A percentile compares a stretch with the other conserved stretches of the same genome.
Conservation (phyloP, 805 yeast species). For the Metschnikowia cubensis region DNA sequence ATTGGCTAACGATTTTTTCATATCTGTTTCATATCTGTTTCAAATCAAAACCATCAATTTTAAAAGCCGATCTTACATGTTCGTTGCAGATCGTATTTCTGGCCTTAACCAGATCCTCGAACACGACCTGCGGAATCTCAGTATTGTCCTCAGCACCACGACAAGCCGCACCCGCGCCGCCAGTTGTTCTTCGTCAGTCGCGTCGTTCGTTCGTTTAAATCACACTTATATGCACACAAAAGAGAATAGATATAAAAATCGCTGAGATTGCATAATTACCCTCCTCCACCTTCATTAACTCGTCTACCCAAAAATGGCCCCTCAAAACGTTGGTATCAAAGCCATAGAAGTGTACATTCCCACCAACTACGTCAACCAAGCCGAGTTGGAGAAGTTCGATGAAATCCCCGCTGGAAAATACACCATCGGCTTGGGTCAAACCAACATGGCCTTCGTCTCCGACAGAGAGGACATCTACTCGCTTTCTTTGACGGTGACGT, state of each 20-base stretch:
- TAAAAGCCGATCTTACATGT: too few species aligned
- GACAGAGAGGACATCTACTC: conserved; percentile 98
- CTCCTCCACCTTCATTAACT: background rate
- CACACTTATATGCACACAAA: conserved; percentile 3
- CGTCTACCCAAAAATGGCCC: conserved; percentile 25
- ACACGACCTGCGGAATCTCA: too few species aligned
- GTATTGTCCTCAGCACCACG: background rate
- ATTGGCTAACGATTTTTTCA: too few species aligned
- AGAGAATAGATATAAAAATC: conserved; percentile 2
- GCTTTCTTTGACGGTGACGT: conserved; percentile 81
- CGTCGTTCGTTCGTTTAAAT: conserved; percentile 5
- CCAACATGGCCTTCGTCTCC: conserved; percentile 95
- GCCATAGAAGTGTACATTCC: conserved; percentile 94
- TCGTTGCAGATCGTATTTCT: too few species aligned
- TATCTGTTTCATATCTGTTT: too few species aligned
- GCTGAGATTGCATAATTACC: background rate
- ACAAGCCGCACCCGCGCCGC: background rate
- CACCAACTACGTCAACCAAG: conserved; percentile 74
- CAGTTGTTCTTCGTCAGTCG: background rate
- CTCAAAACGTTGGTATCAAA: conserved; percentile 91
- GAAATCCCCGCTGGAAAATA: conserved; percentile 91
- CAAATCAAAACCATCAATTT: too few species aligned
- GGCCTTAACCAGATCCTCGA: too few species aligned
- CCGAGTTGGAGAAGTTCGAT: conserved; percentile 79
- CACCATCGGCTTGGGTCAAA: conserved; percentile 98